Evolutionary conservation across 805 yeast genomes (phyloP), one percentile per base, ranked within the genome.

Genomic region (Starmerella apis): DNA sequence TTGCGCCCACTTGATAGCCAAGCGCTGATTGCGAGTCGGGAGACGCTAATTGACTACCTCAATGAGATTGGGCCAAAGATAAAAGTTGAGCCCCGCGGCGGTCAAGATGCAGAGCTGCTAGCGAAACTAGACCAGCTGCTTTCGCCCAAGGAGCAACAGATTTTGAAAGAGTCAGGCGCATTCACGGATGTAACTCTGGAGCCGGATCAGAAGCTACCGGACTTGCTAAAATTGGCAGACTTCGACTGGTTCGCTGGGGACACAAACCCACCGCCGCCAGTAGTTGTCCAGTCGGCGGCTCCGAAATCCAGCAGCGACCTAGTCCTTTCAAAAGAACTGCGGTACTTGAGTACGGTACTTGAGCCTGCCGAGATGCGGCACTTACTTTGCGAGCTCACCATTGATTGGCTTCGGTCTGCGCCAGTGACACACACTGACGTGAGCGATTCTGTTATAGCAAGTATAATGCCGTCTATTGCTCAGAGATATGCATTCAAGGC

Each of bases 391-490:
- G 57, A 55, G 37, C 46, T 59, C 28, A 47, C 53, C 20, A 47
- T 50, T 33, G 59, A 52, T 28, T 24, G 49, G 16, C 46, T 46
- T 13, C 51, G 49, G 19, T 35, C 33, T 22, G 48, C 46, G 24
- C 49, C 54, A 2, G 50, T 57, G 20, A 58, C 58, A 9, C 60
- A 59, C 51, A 50, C 56, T 8, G 62, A 56, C 42, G 48, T 59
- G 44, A 54, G 59, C 52, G 62, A 59, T 36, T 50, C 52, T 33
- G 57, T 59, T 24, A 50, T 56, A 10, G 56, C 56, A 32, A 45
- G 56, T 39, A 49, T 59, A 11, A 49, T 47, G 28, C 60, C 60
- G 22, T 52, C 59, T 16, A 51, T 52, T 20, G 59, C 57, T 10
- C 55, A 52, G 36, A 43, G 49, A 14, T 46, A 53, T 18, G 56